A percentile compares a stretch with the other conserved stretches of the same genome.
phyloP scores from a whole-genome alignment of 75 land plant genomes.

The Adiantum capillusveneris region DNA sequence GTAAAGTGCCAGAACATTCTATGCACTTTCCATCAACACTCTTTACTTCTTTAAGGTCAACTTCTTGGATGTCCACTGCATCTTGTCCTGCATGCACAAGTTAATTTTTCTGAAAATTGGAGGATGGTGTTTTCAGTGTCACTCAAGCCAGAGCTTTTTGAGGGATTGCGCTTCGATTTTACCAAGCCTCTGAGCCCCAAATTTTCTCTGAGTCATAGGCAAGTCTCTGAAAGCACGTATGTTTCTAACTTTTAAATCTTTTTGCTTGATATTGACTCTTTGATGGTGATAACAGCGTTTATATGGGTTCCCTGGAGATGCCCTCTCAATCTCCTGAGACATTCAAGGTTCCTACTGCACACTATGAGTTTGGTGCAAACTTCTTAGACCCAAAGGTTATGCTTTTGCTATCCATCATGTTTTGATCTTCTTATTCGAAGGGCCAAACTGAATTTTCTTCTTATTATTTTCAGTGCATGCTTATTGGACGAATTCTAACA shows the following conservation, averaged over 20 bases:
- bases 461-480: slow-evolving; percentile 57
- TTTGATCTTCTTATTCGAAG: neutral
- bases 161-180: slow-evolving; percentile 94
- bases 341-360: slow-evolving; percentile 83
- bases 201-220: slow-evolving; percentile 96
- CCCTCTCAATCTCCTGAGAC: slow-evolving; percentile 81
- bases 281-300: slow-evolving; percentile 60
- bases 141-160: slow-evolving; percentile 86
- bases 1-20: too few relatives aligned
- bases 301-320: slow-evolving; percentile 83
- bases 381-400: slow-evolving; percentile 78
- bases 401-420: neutral
- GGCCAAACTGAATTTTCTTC: neutral
- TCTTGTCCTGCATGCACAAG: too few relatives aligned
- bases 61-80: too few relatives aligned
- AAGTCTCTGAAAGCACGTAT: neutral
- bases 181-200: slow-evolving; percentile 76
- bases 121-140: slow-evolving; percentile 30
- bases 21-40: too few relatives aligned
- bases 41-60: too few relatives aligned
- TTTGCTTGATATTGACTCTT: neutral
- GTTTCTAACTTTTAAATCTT: neutral
- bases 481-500: slow-evolving; percentile 83
- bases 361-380: slow-evolving; percentile 98
- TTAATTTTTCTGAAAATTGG: too few relatives aligned